Conservation (phyloP, 208 protist species). For the Trypanosomatidae sp. region DNA sequence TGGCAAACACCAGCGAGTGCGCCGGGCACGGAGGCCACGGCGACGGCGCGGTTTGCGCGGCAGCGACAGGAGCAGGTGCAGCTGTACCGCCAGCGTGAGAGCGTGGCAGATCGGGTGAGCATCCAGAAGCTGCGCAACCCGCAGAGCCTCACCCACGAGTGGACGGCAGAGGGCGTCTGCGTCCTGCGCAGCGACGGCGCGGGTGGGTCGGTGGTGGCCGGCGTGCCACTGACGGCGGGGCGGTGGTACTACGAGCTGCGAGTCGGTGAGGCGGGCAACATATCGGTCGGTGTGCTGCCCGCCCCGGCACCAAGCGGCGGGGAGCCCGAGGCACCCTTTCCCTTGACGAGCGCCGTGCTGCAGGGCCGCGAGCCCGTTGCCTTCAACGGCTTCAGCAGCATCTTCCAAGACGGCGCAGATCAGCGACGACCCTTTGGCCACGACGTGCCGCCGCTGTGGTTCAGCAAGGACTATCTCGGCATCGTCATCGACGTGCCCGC, state of each 20-base stretch:
- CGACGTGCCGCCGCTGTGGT: slow-evolving; percentile 43
- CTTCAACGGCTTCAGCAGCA: slow-evolving; percentile 77
- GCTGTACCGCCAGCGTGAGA: slow-evolving; percentile 61
- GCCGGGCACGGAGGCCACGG: no score
- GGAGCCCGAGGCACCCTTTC: slow-evolving; percentile 17
- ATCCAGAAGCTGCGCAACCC: slow-evolving; percentile 60
- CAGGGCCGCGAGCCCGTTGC: slow-evolving; percentile 39
- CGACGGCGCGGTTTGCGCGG: slow-evolving; percentile 48
- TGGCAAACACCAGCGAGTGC: no score
- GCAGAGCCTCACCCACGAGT: slow-evolving; percentile 68
- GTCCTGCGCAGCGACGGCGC: slow-evolving; percentile 52
- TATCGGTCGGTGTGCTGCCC: slow-evolving; percentile 79
- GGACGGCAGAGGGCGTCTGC: slow-evolving; percentile 64
- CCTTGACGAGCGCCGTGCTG: slow-evolving; percentile 15
- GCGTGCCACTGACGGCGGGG: slow-evolving; percentile 54
- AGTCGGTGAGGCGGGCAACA: slow-evolving; percentile 54
- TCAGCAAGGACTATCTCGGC: slow-evolving; percentile 74
- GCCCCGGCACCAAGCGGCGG: not conserved
- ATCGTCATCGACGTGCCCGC: slow-evolving; percentile 73
- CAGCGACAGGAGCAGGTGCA: slow-evolving; percentile 65
- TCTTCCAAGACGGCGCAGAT: slow-evolving; percentile 33
- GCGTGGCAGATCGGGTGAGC: slow-evolving; percentile 49
- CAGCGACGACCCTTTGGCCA: slow-evolving; percentile 3
- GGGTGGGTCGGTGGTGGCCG: slow-evolving; percentile 48
- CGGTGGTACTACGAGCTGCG: slow-evolving; percentile 91